Conservation (phyloP, 768 basidiomycete genomes). For the Amanita pallidorosea region DNA sequence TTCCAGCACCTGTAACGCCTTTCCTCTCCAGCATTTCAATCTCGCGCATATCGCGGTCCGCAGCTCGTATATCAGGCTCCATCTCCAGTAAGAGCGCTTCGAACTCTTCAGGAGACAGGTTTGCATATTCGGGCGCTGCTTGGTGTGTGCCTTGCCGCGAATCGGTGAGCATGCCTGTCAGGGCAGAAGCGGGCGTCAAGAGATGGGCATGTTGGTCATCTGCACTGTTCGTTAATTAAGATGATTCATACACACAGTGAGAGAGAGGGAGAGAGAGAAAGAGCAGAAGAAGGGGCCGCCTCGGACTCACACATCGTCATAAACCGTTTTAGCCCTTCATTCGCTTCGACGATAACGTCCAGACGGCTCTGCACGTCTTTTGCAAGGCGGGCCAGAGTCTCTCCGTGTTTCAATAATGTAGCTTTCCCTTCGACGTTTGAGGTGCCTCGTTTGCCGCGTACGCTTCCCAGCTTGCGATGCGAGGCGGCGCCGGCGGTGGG, state of each 20-base stretch:
- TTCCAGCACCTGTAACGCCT: conserved; percentile 64
- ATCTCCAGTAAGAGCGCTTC: conserved; percentile 67
- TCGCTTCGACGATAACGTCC: conserved; percentile 46
- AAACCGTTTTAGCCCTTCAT: conserved; percentile 66
- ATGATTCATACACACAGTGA: too few relatives aligned
- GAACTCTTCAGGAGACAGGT: conserved; percentile 57
- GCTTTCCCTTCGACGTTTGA: conserved; percentile 16
- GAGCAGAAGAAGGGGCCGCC: not conserved
- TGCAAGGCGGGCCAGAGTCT: conserved; percentile 47
- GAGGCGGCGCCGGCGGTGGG: not conserved
- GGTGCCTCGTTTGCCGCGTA: not conserved
- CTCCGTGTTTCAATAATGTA: conserved; percentile 28
- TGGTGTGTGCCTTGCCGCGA: conserved; percentile 13
- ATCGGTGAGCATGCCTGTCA: conserved; percentile 48
- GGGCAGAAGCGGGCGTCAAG: conserved; percentile 66
- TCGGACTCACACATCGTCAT: conserved; percentile 55
- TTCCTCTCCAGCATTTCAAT: conserved; percentile 61
- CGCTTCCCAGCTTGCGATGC: not conserved
- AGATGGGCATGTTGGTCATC: conserved; percentile 71
- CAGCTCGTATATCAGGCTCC: conserved; percentile 76
- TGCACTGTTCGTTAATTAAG: conserved; percentile 15
- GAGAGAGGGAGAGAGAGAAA: not conserved
- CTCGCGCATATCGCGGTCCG: conserved; percentile 74
- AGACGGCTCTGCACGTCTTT: conserved; percentile 51
- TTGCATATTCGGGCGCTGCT: conserved; percentile 37